Base-by-base conservation (phyloP, 1,284 basidiomycete species). In the Tausonia pullulans region DNA sequence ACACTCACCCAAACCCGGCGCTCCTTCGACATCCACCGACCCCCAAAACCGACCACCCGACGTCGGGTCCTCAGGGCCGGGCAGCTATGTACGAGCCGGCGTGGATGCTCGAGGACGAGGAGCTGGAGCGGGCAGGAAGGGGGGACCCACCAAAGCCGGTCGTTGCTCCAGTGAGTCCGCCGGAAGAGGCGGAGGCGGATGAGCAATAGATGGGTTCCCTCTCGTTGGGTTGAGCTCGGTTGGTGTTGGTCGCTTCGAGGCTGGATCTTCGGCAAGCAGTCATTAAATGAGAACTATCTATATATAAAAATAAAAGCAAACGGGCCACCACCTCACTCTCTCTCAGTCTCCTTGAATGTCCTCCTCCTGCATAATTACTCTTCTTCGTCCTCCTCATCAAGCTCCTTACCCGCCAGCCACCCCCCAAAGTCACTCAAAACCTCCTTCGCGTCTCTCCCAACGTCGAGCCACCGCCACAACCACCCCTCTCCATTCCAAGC, bases 1-100 rank as follows among this genome's bases (percentile, higher is more conserved):
- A 98, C 77, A 98, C 96, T 0, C 86, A 86, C 70, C 91, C 85
- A 0, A 98, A 98, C 71, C 95, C 95, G 0, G 82, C 87, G 0
- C 81, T 96, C 9, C 53, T 60, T 48, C 45, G 57, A 2, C 58
- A 41, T 2, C 40, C 58, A 5, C 79, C 81, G 40, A 77, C 84
- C 64, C 72, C 69, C 14, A 46, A 60, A 44, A 13, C 58, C 7
- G 51, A 66, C 11, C 40, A 65, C 52, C 58, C 61, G 49, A 44
- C 44, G 43, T 44, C 50, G 63, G 59, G 13, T 44, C 14, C 56
- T 40, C 27, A 27, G 27, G 27, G 27, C 39, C 13, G 39, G 13
- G 59, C 16, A 40, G 54, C 49, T 39, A 60, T 60, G 59, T 65
- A 88, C 74, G 78, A 79, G 44, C 90, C 90, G 0, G 90, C 90